These are phyloP conservation scores for Exophiala viscosa DNA, from an alignment of 2,329 filamentous ascomycete genomes.

Conservation along the genomic window DNA sequence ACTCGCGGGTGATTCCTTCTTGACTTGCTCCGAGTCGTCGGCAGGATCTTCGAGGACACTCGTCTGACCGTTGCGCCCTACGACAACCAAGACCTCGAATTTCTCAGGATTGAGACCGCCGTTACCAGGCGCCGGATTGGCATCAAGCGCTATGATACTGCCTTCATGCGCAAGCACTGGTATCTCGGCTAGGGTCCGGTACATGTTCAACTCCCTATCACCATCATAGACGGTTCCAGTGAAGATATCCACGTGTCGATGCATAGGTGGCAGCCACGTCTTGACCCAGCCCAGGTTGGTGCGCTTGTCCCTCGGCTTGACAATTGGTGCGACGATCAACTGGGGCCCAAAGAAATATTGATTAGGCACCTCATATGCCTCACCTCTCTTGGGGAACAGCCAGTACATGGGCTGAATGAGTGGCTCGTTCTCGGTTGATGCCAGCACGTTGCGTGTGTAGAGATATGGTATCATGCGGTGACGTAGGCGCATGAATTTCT, in stretches of 20 bases:
- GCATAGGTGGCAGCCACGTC: slow-evolving; percentile 54
- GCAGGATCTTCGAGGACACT: slow-evolving; percentile 48
- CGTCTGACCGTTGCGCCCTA: slow-evolving; percentile 41
- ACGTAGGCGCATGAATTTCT: slow-evolving; percentile 50
- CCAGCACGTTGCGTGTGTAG: slow-evolving; percentile 54
- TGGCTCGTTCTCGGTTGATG: slow-evolving; percentile 46
- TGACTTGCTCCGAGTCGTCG: slow-evolving; percentile 23
- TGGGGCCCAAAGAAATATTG: slow-evolving; percentile 58
- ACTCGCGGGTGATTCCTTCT: slow-evolving; percentile 11
- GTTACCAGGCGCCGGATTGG: slow-evolving; percentile 40
- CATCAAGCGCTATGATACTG: slow-evolving; percentile 57
- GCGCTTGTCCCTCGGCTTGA: slow-evolving; percentile 45
- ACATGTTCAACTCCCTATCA: slow-evolving; percentile 50
- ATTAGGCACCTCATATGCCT: slow-evolving; percentile 56
- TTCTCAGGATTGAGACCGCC: slow-evolving; percentile 47
- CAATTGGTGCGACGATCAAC: slow-evolving; percentile 56
- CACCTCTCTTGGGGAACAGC: slow-evolving; percentile 50
- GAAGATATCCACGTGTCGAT: slow-evolving; percentile 57
- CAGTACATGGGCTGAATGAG: slow-evolving; percentile 63
- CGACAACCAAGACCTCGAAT: slow-evolving; percentile 50
- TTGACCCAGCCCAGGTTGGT: slow-evolving; percentile 49
- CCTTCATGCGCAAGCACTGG: slow-evolving; percentile 57
- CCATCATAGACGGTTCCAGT: slow-evolving; percentile 57
- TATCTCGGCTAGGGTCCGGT: slow-evolving; percentile 47
- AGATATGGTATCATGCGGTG: slow-evolving; percentile 60